These are phyloP conservation scores for Eucalyptus globulus DNA, from an alignment of 345 rosid species.

Conservation along the genomic window DNA sequence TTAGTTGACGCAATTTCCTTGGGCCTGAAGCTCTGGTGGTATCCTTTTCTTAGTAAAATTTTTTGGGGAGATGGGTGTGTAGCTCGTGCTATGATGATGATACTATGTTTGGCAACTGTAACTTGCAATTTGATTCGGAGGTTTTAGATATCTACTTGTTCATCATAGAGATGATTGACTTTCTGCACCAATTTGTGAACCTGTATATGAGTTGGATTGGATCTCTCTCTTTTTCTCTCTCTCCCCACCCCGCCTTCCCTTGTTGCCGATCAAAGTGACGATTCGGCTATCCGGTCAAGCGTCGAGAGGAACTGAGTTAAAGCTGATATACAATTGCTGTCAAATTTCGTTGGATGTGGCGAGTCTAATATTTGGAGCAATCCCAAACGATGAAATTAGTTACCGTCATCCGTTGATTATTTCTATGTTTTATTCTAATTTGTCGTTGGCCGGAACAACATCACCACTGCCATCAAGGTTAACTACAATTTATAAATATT, in stretches of 20 bases:
- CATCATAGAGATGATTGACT: not conserved
- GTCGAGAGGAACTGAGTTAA: not conserved
- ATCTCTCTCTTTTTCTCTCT: not conserved
- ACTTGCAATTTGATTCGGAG: not conserved
- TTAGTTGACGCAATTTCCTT: not conserved
- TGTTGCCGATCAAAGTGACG: not conserved
- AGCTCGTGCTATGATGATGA: not conserved
- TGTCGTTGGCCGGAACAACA: not conserved
- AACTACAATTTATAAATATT: not conserved
- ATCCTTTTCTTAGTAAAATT: not conserved
- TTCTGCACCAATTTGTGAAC: not conserved
- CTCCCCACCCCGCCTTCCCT: fast-evolving
- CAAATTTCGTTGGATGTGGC: not conserved
- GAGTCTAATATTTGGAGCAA: not conserved
- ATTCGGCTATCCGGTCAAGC: not conserved
- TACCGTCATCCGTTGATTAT: not conserved
- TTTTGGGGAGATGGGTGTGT: not conserved
- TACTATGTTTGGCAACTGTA: not conserved
- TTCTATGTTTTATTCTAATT: not conserved
- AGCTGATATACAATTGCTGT: not conserved
- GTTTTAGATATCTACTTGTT: not conserved
- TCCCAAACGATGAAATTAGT: not conserved
- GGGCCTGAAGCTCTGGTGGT: not conserved
- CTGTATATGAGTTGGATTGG: not conserved
- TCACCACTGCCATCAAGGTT: not conserved